Conservation (phyloP, 371 early-diverging fungal genomes). For the Mucor plumbeus region DNA sequence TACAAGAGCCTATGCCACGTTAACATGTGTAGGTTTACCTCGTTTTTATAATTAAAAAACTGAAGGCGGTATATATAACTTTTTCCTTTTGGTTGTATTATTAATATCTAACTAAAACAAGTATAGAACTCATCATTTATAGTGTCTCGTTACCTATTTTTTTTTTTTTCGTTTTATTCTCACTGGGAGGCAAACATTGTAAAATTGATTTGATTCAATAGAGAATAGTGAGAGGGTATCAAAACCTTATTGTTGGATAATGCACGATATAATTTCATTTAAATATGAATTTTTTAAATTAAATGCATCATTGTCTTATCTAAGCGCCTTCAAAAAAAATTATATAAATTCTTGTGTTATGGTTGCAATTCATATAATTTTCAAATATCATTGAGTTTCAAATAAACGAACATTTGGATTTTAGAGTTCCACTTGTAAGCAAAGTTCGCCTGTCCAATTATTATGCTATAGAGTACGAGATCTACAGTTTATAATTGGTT, state of each 20-base stretch:
- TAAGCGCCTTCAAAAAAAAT: not conserved
- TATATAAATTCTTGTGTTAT: not conserved
- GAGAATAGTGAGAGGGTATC: not conserved
- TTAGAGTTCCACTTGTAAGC: not conserved
- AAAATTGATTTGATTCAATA: too few relatives aligned
- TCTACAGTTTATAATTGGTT: not conserved
- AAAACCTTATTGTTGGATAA: not conserved
- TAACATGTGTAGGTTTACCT: not conserved
- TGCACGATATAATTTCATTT: not conserved
- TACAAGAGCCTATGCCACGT: not conserved
- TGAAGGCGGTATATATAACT: not conserved
- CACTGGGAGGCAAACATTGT: too few relatives aligned
- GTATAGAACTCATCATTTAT: not conserved
- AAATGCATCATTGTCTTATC: not conserved
- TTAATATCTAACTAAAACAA: not conserved
- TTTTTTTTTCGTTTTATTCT: too few relatives aligned
- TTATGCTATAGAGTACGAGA: not conserved
- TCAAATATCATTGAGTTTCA: not conserved
- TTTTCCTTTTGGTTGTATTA: not conserved
- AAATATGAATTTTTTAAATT: not conserved
- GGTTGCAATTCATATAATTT: constrained; percentile 2
- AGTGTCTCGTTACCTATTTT: too few relatives aligned
- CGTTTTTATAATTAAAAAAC: constrained; percentile 1
- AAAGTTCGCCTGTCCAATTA: not conserved
- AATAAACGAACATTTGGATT: not conserved